These are phyloP conservation scores for Rhodotorula mucilaginosa DNA, from an alignment of 1,284 basidiomycete species.

Conservation along the genomic window DNA sequence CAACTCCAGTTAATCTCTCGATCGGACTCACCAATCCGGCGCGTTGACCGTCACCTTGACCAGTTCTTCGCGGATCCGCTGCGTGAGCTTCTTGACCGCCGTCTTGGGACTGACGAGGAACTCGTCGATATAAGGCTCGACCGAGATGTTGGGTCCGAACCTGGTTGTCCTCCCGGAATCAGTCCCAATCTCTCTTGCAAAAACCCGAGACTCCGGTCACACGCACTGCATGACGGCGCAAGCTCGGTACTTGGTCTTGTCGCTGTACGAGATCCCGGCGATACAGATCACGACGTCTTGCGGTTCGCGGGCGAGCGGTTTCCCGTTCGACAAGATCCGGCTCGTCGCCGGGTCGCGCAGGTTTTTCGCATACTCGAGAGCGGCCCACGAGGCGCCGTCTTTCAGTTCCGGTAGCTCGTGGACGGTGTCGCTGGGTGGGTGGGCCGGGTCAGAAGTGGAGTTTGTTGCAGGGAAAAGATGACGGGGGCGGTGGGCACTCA, in stretches of 20 bases:
- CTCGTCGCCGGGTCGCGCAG: slow-evolving; percentile 53
- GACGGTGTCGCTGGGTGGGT: slow-evolving; percentile 60
- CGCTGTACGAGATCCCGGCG: slow-evolving; percentile 84
- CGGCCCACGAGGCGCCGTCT: slow-evolving; percentile 93
- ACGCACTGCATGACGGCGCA: slow-evolving; percentile 56
- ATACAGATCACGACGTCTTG: slow-evolving; percentile 67
- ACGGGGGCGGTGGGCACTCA: slow-evolving; percentile 6
- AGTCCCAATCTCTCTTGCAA: not conserved
- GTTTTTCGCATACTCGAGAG: slow-evolving; percentile 86
- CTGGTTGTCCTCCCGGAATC: slow-evolving; percentile 51
- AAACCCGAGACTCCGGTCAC: not conserved
- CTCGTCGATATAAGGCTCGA: slow-evolving; percentile 71
- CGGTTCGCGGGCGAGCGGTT: slow-evolving; percentile 47
- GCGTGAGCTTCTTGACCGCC: slow-evolving; percentile 84
- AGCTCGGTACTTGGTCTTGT: slow-evolving; percentile 91
- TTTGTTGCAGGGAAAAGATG: no score
- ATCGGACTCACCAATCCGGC: slow-evolving; percentile 71
- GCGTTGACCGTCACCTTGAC: slow-evolving; percentile 81
- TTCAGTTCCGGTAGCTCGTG: slow-evolving; percentile 90
- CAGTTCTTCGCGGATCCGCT: slow-evolving; percentile 67
- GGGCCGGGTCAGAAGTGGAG: no score
- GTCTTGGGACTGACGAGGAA: slow-evolving; percentile 69
- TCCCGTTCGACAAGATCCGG: slow-evolving; percentile 20
- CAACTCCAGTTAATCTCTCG: not conserved
- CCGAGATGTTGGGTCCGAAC: slow-evolving; percentile 74